These are phyloP conservation scores for Trichophaea hybrida DNA, from an alignment of 2,329 filamentous ascomycete species.

Conservation along the genomic window DNA sequence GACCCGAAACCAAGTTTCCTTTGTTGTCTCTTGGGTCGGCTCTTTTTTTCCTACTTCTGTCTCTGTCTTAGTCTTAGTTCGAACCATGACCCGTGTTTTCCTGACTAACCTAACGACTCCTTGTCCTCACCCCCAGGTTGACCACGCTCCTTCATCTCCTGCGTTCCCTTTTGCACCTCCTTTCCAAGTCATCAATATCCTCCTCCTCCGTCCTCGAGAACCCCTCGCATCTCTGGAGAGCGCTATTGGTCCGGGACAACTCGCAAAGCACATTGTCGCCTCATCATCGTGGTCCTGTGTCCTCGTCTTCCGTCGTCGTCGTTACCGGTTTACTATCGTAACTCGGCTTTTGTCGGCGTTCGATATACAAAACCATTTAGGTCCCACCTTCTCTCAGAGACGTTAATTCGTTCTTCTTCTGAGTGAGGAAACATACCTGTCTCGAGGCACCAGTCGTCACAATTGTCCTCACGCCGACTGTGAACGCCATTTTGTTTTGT, in stretches of 20 bases:
- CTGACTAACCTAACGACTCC: constrained; percentile 20
- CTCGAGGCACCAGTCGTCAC: neutral
- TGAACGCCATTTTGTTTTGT: constrained; percentile 2
- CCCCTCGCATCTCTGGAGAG: constrained; percentile 31
- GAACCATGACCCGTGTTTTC: constrained; percentile 17
- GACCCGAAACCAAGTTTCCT: neutral
- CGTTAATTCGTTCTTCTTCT: constrained; percentile 26
- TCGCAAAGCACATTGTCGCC: constrained; percentile 11
- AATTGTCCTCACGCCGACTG: neutral
- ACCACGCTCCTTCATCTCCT: constrained; percentile 23
- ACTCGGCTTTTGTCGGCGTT: neutral
- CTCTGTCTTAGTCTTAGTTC: neutral
- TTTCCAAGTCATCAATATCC: constrained; percentile 31
- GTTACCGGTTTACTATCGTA: neutral
- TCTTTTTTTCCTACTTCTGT: neutral
- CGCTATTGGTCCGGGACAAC: constrained; percentile 21
- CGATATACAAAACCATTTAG: neutral
- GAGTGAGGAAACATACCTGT: constrained; percentile 18
- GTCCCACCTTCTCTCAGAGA: constrained; percentile 19
- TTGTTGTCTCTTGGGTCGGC: neutral
- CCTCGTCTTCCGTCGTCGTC: constrained; percentile 7
- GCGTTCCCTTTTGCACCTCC: constrained; percentile 23
- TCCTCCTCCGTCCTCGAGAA: constrained; percentile 37
- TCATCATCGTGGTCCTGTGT: constrained; percentile 22
- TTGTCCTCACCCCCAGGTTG: constrained; percentile 21